These are phyloP conservation scores for Phaeotremella skinneri DNA, from an alignment of 768 basidiomycete genomes.

Conservation along the genomic window DNA sequence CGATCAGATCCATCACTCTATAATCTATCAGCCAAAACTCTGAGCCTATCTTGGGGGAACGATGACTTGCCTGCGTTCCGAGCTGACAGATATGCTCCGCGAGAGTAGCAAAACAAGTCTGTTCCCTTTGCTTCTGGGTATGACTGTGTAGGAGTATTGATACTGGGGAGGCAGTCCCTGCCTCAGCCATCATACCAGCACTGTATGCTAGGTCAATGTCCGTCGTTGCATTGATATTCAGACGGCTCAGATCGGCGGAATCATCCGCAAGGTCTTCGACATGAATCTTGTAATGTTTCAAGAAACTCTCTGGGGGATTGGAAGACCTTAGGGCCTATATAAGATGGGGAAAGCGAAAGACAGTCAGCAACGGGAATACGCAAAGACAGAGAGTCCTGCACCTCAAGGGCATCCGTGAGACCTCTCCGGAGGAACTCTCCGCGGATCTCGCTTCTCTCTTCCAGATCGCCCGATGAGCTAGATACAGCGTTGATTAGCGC, in stretches of 20 bases:
- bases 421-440: constrained; percentile 82
- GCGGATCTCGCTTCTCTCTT: constrained; percentile 72
- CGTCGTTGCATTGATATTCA: constrained; percentile 57
- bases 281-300: constrained; percentile 78
- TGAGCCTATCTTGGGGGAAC: too few relatives aligned
- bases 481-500: constrained; percentile 74
- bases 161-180: too few relatives aligned
- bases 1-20: constrained; percentile 8
- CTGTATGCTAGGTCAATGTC: too few relatives aligned
- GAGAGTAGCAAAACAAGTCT: too few relatives aligned
- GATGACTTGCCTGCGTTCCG: background rate
- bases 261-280: constrained; percentile 87
- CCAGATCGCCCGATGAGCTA: constrained; percentile 70
- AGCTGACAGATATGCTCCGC: too few relatives aligned
- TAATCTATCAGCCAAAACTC: constrained; percentile 1
- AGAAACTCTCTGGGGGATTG: constrained; percentile 70
- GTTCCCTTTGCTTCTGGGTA: too few relatives aligned
- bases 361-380: constrained; percentile 1
- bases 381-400: constrained; percentile 56
- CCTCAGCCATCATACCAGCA: too few relatives aligned
- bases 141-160: too few relatives aligned
- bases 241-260: constrained; percentile 73
- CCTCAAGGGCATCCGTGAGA: constrained; percentile 77
- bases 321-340: constrained; percentile 72
- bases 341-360: too few relatives aligned